Percentiles rank a stretch among this genome's conserved stretches.
phyloP scores from a whole-genome alignment of 805 yeast genomes.

The Yarrowia sp. region DNA sequence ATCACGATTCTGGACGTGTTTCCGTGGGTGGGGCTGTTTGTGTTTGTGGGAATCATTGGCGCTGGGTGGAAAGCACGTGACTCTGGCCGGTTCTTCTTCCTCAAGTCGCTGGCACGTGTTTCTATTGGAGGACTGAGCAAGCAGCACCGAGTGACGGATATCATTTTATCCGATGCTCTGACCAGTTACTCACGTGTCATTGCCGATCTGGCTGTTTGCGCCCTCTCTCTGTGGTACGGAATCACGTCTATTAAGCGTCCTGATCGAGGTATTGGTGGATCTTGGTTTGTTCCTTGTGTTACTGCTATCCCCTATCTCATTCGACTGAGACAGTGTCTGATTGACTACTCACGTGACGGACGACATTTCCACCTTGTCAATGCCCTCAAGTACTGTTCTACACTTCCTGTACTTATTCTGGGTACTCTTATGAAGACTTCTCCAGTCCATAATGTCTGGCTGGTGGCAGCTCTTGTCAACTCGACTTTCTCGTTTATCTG shows the following conservation, averaged over 20 bases:
- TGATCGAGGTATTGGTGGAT: conserved; percentile 41
- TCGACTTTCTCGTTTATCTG: conserved; percentile 79
- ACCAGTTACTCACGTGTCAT: conserved; percentile 77
- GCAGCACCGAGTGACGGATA: conserved; percentile 66
- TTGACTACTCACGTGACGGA: conserved; percentile 57
- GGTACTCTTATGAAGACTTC: conserved; percentile 35
- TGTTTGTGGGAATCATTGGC: conserved; percentile 41
- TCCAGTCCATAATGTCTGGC: conserved; percentile 35
- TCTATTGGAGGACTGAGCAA: conserved; percentile 58
- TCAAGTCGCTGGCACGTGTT: conserved; percentile 48
- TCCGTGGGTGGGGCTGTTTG: conserved; percentile 44
- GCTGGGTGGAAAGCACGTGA: conserved; percentile 43
- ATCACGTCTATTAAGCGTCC: conserved; percentile 37
- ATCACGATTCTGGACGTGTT: conserved; percentile 36
- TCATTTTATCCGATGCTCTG: conserved; percentile 76
- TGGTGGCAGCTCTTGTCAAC: conserved; percentile 53
- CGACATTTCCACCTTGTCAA: conserved; percentile 63
- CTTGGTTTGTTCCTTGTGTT: conserved; percentile 41
- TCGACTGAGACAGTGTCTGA: conserved; percentile 76
- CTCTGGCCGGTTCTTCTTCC: conserved; percentile 45
- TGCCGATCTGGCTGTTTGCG: conserved; percentile 59
- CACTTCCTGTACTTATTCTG: conserved; percentile 52
- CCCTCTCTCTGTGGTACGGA: not conserved
- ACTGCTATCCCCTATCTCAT: conserved; percentile 62
- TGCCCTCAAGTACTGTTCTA: conserved; percentile 69